phyloP scores from a whole-genome alignment of 2,329 filamentous ascomycete genomes.

The Grosmannia clavigera region DNA sequence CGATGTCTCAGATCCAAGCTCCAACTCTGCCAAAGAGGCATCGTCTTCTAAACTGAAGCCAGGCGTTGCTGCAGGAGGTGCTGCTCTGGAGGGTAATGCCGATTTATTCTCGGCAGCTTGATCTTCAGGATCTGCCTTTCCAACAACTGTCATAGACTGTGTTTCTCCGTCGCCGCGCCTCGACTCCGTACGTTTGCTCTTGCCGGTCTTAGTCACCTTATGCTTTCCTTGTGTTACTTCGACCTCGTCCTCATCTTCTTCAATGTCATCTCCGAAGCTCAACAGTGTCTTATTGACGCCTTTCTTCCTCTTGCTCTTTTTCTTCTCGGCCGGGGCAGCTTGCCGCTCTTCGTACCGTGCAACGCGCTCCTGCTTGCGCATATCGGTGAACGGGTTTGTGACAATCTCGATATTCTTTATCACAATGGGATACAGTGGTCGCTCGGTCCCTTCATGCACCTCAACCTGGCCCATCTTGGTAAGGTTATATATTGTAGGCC shows the following conservation, averaged over 20 bases:
- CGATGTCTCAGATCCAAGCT: constrained; percentile 17
- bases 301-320: constrained; percentile 58
- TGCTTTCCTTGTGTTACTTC: constrained; percentile 11
- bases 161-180: neutral
- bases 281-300: constrained; percentile 52
- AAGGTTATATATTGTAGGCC: constrained; percentile 92
- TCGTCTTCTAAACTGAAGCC: neutral
- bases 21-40: constrained; percentile 16
- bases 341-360: constrained; percentile 31
- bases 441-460: constrained; percentile 63
- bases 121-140: constrained; percentile 2
- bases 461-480: constrained; percentile 88
- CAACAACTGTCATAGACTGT: neutral
- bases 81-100: neutral
- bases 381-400: constrained; percentile 71
- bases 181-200: constrained; percentile 18
- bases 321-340: constrained; percentile 25
- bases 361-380: constrained; percentile 56
- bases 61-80: neutral
- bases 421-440: constrained; percentile 75
- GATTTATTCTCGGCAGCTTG: constrained; percentile 8
- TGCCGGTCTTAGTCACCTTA: constrained; percentile 16
- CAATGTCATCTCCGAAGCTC: constrained; percentile 63
- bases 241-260: constrained; percentile 30
- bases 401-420: constrained; percentile 64